These are phyloP conservation scores for Microcyclospora tardicrescens DNA, from an alignment of 2,329 filamentous ascomycete genomes.

Conservation along the genomic window DNA sequence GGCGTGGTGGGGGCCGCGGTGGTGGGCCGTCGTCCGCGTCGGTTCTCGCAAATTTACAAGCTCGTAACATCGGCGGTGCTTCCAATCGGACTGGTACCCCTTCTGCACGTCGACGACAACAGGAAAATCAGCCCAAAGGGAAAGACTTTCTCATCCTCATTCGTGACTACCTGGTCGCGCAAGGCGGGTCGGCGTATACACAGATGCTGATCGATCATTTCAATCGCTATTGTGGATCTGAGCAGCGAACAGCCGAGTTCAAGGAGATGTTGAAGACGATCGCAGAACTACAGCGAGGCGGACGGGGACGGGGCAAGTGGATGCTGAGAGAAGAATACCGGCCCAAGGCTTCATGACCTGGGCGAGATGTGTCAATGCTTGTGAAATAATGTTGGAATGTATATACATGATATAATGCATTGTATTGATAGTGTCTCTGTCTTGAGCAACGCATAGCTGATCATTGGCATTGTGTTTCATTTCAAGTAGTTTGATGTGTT, in stretches of 20 bases:
- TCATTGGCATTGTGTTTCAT: too few relatives aligned
- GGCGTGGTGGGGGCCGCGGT: slow-evolving; percentile 26
- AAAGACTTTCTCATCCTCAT: slow-evolving; percentile 44
- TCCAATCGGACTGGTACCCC: slow-evolving; percentile 17
- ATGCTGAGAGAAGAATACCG: slow-evolving; percentile 45
- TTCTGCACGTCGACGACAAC: slow-evolving; percentile 9
- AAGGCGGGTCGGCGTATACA: slow-evolving; percentile 66
- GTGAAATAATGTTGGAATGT: too few relatives aligned
- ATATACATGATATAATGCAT: too few relatives aligned
- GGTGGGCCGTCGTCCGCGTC: slow-evolving; percentile 28
- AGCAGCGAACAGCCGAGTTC: slow-evolving; percentile 62
- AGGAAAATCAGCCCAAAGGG: slow-evolving; percentile 22
- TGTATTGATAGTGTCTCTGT: too few relatives aligned
- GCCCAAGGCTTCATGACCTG: slow-evolving; percentile 1
- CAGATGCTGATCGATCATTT: slow-evolving; percentile 87
- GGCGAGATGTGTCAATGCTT: too few relatives aligned
- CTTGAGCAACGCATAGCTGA: too few relatives aligned
- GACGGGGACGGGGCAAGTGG: slow-evolving; percentile 41
- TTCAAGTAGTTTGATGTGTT: too few relatives aligned
- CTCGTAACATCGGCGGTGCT: slow-evolving; percentile 26
- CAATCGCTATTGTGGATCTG: slow-evolving; percentile 60
- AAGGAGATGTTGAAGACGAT: slow-evolving; percentile 67
- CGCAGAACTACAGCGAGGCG: slow-evolving; percentile 53
- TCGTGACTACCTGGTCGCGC: slow-evolving; percentile 61
- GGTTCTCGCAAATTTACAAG: slow-evolving; percentile 31